phyloP scores from a whole-genome alignment of 306 rosid genomes.

The Arachis hypogaea region DNA sequence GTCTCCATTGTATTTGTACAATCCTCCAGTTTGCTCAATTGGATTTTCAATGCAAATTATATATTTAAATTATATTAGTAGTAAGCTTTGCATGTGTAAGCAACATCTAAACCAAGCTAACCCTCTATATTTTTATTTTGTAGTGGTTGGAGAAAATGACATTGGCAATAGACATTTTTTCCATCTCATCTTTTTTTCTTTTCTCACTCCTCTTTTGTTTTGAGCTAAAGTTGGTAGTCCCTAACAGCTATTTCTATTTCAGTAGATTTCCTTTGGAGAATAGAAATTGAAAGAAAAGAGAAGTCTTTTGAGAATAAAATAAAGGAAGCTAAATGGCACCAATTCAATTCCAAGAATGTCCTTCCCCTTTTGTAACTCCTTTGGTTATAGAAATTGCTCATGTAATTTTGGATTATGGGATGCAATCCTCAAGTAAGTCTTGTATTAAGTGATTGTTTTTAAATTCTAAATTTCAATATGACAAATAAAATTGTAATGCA shows the following conservation, averaged over 20 bases:
- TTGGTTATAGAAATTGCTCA: too few species aligned
- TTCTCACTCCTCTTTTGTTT: conserved; percentile 15
- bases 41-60: conserved; percentile 9
- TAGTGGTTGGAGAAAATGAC: conserved; percentile 35
- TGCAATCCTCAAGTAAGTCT: too few species aligned
- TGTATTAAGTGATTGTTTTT: too few species aligned
- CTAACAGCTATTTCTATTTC: background rate
- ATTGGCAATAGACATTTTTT: conserved; percentile 5
- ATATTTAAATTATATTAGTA: background rate
- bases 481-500: too few species aligned
- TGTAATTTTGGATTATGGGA: too few species aligned
- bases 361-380: conserved; percentile 12
- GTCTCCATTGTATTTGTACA: background rate
- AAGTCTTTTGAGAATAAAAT: background rate
- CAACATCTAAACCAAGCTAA: background rate
- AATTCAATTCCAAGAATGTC: conserved; percentile 43
- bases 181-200: background rate
- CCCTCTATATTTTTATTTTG: conserved; percentile 5
- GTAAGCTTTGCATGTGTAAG: background rate
- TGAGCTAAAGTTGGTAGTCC: conserved; percentile 20
- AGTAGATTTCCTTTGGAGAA: background rate
- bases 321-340: conserved; percentile 25
- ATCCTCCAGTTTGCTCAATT: background rate
- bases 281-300: background rate
- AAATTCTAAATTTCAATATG: too few species aligned